These are phyloP conservation scores for Gaeumannomyces sp. DNA, from an alignment of 2,329 filamentous ascomycete genomes.

Conservation along the genomic window DNA sequence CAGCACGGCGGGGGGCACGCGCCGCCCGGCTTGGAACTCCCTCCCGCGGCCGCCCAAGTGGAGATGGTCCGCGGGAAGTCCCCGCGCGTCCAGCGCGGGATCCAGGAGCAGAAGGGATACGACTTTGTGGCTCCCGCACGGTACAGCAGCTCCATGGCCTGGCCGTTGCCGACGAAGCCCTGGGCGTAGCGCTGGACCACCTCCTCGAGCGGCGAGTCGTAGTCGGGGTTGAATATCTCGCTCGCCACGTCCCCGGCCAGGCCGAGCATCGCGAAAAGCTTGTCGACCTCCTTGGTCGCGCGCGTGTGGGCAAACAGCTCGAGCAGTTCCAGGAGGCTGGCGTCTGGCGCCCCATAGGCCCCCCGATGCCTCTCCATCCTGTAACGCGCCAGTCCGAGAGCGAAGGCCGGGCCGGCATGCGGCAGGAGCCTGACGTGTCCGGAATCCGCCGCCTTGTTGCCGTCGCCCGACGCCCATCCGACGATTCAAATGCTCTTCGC, in stretches of 20 bases:
- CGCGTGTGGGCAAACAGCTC: neutral
- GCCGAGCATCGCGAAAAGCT: neutral
- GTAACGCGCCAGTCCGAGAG: neutral
- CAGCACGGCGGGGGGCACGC: neutral
- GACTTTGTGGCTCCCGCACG: neutral
- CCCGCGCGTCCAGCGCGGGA: slow-evolving; percentile 1
- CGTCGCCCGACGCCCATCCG: no score
- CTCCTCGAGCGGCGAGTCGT: neutral
- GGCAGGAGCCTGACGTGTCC: no score
- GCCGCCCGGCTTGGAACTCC: neutral
- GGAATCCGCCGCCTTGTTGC: no score
- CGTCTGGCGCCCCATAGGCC: no score
- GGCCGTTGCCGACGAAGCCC: neutral
- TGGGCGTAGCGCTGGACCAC: neutral
- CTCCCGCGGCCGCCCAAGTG: neutral
- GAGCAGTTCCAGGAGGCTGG: neutral
- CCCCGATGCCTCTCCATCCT: neutral
- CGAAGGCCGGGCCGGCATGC: neutral
- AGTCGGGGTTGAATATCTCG: neutral
- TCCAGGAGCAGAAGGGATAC: slow-evolving; percentile 2
- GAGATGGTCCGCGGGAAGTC: slow-evolving; percentile 2
- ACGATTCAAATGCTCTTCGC: neutral
- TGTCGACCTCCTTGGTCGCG: neutral
- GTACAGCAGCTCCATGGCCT: slow-evolving; percentile 2
- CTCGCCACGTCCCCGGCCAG: neutral